Evolutionary conservation across 2,329 filamentous ascomycete genomes (phyloP), one percentile per base, ranked within the genome.

Genomic region (Rachicladosporium sp.): DNA sequence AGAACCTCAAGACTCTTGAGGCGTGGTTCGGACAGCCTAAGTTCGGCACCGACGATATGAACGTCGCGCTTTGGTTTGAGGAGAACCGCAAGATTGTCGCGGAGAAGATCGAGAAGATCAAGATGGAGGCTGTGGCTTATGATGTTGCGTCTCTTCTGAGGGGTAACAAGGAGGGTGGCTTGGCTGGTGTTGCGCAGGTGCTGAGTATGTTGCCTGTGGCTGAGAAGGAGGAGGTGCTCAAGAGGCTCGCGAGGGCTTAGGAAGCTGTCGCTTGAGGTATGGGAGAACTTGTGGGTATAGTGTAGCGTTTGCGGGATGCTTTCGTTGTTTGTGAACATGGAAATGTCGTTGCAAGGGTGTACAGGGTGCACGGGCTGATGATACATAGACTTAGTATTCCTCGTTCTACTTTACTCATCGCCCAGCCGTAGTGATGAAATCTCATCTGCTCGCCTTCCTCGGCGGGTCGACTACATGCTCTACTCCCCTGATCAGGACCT

Each of bases 61-160:
- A 78, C 50, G 91, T 95, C 21, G 85, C 88, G 3, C 74, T 80
- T 52, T 98, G 91, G 91, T 96, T 95, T 60, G 91, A 98, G 71
- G 80, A 89, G 67, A 91, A 96, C 68, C 74, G 85, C 58, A 85
- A 89, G 70, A 67, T 69, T 31, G 78, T 98, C 37, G 74, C 82
- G 46, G 75, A 81, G 46, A 93, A 91, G 75, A 77, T 96, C 21
- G 87, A 95, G 61, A 66, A 70, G 9, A 70, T 96, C 55, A 91
- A 86, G 74, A 73, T 74, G 4, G 84, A 94, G 44, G 73, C 76
- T 32, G 71, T 82, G 21, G 75, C 78, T 4, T 69, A 71, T 41
- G 78, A 85, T 53, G 75, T 86, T 50, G 80, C 85, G 6, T 73
- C 78, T 37, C 56, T 85, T 44, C 64, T 84, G 56, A 69, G 77